phyloP scores from a whole-genome alignment of 805 yeast genomes.

The Naumovozyma baii region DNA sequence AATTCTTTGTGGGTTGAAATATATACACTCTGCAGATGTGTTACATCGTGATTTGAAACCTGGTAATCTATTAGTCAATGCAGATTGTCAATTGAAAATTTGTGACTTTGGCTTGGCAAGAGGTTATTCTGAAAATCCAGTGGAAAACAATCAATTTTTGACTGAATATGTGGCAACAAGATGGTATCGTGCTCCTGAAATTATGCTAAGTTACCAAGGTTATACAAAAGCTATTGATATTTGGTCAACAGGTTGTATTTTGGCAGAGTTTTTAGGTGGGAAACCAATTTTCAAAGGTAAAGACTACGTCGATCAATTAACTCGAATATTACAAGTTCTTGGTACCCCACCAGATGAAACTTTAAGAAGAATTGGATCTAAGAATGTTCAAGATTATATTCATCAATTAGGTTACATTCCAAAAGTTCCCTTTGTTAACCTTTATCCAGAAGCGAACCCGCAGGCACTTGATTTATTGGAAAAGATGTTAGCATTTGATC shows the following conservation, averaged over 20 bases:
- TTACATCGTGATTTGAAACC: constrained; percentile 92
- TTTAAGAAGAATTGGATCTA: constrained; percentile 59
- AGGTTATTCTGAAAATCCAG: constrained; percentile 73
- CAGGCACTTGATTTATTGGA: constrained; percentile 72
- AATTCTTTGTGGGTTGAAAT: constrained; percentile 79
- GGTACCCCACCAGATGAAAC: constrained; percentile 82
- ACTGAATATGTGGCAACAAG: constrained; percentile 97
- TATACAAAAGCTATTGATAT: constrained; percentile 93
- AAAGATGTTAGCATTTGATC: constrained; percentile 77
- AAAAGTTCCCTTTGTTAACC: constrained; percentile 51
- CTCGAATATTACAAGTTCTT: constrained; percentile 70
- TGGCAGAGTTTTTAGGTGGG: constrained; percentile 90
- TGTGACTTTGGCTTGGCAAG: constrained; percentile 97
- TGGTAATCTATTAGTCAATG: constrained; percentile 83
- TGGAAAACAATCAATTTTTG: constrained; percentile 77
- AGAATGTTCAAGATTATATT: constrained; percentile 85
- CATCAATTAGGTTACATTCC: constrained; percentile 74
- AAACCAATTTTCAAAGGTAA: constrained; percentile 86
- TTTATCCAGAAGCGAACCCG: constrained; percentile 79
- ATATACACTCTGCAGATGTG: constrained; percentile 84
- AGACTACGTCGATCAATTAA: constrained; percentile 90
- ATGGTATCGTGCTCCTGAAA: constrained; percentile 98
- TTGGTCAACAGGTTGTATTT: constrained; percentile 96
- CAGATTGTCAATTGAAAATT: constrained; percentile 90
- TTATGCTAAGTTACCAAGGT: constrained; percentile 86